phyloP scores from a whole-genome alignment of 2,329 filamentous ascomycete species.

The Verticillium klebahnii region DNA sequence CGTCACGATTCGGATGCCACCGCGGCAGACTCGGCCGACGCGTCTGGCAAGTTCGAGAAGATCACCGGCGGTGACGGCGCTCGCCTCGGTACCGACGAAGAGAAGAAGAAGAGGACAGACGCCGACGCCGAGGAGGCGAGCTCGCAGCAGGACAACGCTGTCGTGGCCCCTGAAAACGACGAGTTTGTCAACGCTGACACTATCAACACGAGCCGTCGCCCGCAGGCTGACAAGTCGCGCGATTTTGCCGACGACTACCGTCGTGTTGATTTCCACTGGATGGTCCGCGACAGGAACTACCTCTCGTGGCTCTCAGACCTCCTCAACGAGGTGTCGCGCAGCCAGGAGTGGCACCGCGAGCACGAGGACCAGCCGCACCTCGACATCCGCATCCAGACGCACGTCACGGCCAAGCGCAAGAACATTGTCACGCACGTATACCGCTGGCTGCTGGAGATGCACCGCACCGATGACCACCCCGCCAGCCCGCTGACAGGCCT shows the following conservation, averaged over 20 bases:
- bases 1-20: slow-evolving; percentile 13
- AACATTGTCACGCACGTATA: slow-evolving; percentile 50
- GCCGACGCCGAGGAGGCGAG: background rate
- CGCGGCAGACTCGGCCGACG: background rate
- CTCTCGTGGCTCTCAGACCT: slow-evolving; percentile 54
- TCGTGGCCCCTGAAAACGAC: background rate
- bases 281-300: slow-evolving; percentile 51
- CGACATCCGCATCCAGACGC: slow-evolving; percentile 51
- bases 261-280: slow-evolving; percentile 57
- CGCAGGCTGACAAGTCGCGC: slow-evolving; percentile 12
- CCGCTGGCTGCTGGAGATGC: slow-evolving; percentile 51
- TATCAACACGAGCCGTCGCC: slow-evolving; percentile 3
- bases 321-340: slow-evolving; percentile 41
- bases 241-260: slow-evolving; percentile 35
- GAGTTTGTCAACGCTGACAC: slow-evolving; percentile 12
- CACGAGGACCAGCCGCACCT: slow-evolving; percentile 33
- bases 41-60: background rate
- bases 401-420: slow-evolving; percentile 51
- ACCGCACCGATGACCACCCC: slow-evolving; percentile 45
- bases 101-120: background rate
- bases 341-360: slow-evolving; percentile 30
- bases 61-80: background rate
- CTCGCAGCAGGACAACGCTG: background rate
- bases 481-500: slow-evolving; percentile 50
- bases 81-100: background rate